Conservation (phyloP, 805 yeast species). For the Wickerhamiella spandovensis region DNA sequence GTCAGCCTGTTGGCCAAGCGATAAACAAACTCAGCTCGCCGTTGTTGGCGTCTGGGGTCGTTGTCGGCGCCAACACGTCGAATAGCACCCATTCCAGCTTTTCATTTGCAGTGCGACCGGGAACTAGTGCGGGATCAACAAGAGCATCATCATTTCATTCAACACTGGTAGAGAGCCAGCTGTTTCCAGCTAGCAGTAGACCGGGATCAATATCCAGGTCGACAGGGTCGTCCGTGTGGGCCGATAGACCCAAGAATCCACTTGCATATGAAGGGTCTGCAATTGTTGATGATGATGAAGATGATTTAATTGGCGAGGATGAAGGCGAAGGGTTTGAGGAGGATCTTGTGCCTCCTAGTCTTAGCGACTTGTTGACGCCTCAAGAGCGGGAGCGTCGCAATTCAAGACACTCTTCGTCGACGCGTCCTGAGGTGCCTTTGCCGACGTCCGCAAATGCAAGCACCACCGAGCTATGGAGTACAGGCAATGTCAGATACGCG, state of each 20-base stretch:
- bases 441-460: neutral
- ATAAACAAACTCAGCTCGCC: neutral
- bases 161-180: slow-evolving; percentile 3
- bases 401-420: slow-evolving; percentile 30
- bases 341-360: slow-evolving; percentile 69
- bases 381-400: slow-evolving; percentile 61
- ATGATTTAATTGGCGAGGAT: slow-evolving; percentile 24
- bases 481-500: neutral
- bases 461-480: neutral
- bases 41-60: neutral
- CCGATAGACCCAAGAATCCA: slow-evolving; percentile 9
- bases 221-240: slow-evolving; percentile 12
- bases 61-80: neutral
- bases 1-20: neutral
- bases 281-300: slow-evolving; percentile 30
- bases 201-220: slow-evolving; percentile 3
- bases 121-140: neutral
- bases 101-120: neutral
- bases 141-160: slow-evolving; percentile 3
- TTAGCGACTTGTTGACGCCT: slow-evolving; percentile 72
- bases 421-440: neutral
- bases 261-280: slow-evolving; percentile 23
- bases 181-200: neutral
- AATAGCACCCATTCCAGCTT: neutral
- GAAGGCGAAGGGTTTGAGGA: slow-evolving; percentile 42